Percentiles rank a stretch among this genome's conserved stretches.
These are phyloP conservation scores for Beauveria rudraprayagi DNA, from an alignment of 2,329 filamentous ascomycete genomes.

Conservation along the genomic window DNA sequence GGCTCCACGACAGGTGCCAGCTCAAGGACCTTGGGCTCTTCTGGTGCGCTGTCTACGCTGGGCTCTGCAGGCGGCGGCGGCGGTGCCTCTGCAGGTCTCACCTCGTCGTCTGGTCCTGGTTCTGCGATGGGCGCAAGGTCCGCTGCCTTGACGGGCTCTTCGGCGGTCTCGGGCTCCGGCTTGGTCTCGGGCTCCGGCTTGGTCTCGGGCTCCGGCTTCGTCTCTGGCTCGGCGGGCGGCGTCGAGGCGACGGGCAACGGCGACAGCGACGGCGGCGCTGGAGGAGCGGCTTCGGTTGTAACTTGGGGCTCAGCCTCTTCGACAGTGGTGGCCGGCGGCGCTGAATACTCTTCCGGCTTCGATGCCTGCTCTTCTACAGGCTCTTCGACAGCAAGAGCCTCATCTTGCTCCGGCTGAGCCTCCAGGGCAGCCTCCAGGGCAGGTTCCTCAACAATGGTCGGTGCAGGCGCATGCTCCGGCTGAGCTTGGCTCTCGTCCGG, in stretches of 20 bases:
- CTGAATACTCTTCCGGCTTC: neutral
- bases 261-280: neutral
- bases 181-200: neutral
- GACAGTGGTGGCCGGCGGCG: neutral
- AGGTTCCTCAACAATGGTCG: neutral
- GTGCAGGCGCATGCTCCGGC: slow-evolving; percentile 8
- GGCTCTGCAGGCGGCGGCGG: slow-evolving; percentile 1
- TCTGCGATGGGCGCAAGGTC: neutral
- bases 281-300: neutral
- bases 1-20: neutral
- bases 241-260: neutral
- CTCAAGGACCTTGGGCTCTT: neutral
- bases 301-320: neutral
- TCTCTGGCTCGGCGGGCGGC: neutral
- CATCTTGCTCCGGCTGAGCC: neutral
- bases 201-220: neutral
- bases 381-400: neutral
- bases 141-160: neutral
- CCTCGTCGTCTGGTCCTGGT: neutral
- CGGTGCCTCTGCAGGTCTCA: neutral
- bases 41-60: neutral
- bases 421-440: neutral
- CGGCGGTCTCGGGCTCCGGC: neutral
- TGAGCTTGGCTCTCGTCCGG: slow-evolving; percentile 10
- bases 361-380: neutral